Evolutionary conservation across 306 rosid genomes (phyloP), one percentile per base, ranked within the genome.

Genomic region (Macrotyloma uniflorum): DNA sequence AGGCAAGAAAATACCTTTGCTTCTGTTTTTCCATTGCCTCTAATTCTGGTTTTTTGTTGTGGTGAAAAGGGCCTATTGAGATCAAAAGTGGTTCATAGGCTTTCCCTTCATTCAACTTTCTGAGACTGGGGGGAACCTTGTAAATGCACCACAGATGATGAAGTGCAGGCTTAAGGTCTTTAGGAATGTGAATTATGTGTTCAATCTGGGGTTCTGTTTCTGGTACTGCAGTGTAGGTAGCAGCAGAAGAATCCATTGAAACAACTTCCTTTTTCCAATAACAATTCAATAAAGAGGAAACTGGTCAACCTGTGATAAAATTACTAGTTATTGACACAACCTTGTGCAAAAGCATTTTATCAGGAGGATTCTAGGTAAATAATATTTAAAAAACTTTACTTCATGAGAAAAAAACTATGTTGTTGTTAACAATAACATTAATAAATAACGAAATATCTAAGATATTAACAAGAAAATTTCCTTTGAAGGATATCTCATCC

Each of bases 41-140:
- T 7, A 74, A 38, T 18, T 74, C 80, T 45, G 35, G 1, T 5
- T 74, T 74, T 8, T 74, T 74, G n/a, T 74, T 22, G 28, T 19
- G n/a, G 57, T 81, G 80, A 57, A 81, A 35, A n/a, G 84, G 84
- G 67, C 83, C 84, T 6, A 74, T 74, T 22, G 84, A 81, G 64
- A 81, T 67, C n/a, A 81, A 74, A 22, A n/a, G 12, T 22, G 80
- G 84, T 45, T 76, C 62, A 45, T 57, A 81, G 32, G 66, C 36
- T 33, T 81, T 62, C 0, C 43, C 46, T 7, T 32, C 42, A 8
- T 58, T 67, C 46, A 80, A 45, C 76, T 74, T 67, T 0, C 1
- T 9, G 5, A 74, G 77, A 67, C 46, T 58, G 3, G 6, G 1
- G n/a, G 84, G 72, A 53, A 75, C 80, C 80, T 75, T 81, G 72